Percentiles rank a stretch among this genome's conserved stretches.
Conservation (phyloP, 1,284 basidiomycete species). For the Malassezia pachydermatis region DNA sequence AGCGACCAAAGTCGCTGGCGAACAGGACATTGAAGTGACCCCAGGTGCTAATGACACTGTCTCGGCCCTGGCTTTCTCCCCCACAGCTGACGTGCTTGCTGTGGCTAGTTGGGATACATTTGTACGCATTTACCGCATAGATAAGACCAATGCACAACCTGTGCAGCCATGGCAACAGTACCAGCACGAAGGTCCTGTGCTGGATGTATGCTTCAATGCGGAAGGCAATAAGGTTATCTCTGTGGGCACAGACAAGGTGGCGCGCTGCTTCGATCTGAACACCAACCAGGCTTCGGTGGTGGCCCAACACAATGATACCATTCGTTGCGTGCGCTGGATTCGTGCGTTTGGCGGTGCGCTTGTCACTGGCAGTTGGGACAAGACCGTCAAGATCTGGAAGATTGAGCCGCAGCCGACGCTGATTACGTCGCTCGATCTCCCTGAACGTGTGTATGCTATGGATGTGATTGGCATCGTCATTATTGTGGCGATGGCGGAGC, state of each 20-base stretch:
- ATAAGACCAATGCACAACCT: constrained; percentile 62
- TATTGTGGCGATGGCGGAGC: constrained; percentile 82
- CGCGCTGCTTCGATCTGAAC: constrained; percentile 66
- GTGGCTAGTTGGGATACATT: constrained; percentile 49
- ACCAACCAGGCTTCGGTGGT: constrained; percentile 59
- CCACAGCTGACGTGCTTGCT: constrained; percentile 49
- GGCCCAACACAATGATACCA: constrained; percentile 71
- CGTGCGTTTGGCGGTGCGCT: constrained; percentile 62
- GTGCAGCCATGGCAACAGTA: constrained; percentile 54
- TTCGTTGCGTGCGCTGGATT: constrained; percentile 66
- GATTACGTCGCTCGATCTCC: constrained; percentile 53
- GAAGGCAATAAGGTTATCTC: constrained; percentile 73
- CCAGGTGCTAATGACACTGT: constrained; percentile 48
- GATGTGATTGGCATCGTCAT: constrained; percentile 75
- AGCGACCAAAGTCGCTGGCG: constrained; percentile 29
- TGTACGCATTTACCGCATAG: constrained; percentile 55
- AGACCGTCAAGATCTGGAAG: constrained; percentile 64
- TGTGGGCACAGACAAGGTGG: constrained; percentile 75
- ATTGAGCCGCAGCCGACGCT: constrained; percentile 30
- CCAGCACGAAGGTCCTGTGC: constrained; percentile 67
- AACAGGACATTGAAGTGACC: constrained; percentile 61
- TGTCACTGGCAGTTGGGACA: constrained; percentile 83
- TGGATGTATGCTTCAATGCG: constrained; percentile 73
- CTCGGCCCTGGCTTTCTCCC: constrained; percentile 46
- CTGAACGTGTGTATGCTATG: constrained; percentile 75